A percentile compares a stretch with the other conserved stretches of the same genome.
Evolutionary conservation across 495 filamentous ascomycete species (phyloP).

Genomic region (Rhypophila decipiens): DNA sequence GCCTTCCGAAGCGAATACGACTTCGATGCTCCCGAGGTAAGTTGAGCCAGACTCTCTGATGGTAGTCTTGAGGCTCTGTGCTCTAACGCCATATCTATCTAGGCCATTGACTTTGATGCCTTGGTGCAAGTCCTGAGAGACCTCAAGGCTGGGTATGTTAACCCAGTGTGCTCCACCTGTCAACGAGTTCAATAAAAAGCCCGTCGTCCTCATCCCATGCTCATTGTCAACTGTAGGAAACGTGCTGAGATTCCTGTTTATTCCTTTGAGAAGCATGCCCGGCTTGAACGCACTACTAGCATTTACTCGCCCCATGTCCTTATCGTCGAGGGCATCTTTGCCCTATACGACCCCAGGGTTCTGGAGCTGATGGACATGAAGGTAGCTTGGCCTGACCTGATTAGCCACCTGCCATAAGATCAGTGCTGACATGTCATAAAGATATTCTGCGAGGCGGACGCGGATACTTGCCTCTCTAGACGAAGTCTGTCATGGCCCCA

Average conservation of each 20-base stretch:
- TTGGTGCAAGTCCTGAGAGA: constrained; percentile 75
- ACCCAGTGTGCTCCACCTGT: constrained; percentile 1
- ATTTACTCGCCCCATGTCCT: constrained; percentile 96
- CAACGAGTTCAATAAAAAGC: no score
- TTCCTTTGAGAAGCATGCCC: constrained; percentile 88
- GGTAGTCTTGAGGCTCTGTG: background rate
- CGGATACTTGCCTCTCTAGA: constrained; percentile 86
- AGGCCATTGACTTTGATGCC: constrained; percentile 89
- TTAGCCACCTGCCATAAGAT: no score
- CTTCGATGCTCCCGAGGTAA: constrained; percentile 78
- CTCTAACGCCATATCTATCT: constrained; percentile 16
- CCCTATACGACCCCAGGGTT: constrained; percentile 80
- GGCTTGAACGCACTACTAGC: constrained; percentile 67
- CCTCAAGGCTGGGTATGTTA: constrained; percentile 79
- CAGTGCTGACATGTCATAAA: constrained; percentile 18
- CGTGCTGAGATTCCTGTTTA: constrained; percentile 91
- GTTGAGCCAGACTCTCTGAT: constrained; percentile 2
- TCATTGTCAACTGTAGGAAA: constrained; percentile 49
- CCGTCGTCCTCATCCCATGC: background rate
- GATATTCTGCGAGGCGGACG: constrained; percentile 96
- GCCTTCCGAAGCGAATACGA: constrained; percentile 91
- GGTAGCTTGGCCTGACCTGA: constrained; percentile 34
- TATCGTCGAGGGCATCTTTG: constrained; percentile 93
- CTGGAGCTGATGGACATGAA: constrained; percentile 87
- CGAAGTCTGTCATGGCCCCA: constrained; percentile 56